Percentiles rank a stretch among this genome's conserved stretches.
These are phyloP conservation scores for Thelonectria blattea DNA, from an alignment of 2,329 filamentous ascomycete genomes.

Conservation along the genomic window DNA sequence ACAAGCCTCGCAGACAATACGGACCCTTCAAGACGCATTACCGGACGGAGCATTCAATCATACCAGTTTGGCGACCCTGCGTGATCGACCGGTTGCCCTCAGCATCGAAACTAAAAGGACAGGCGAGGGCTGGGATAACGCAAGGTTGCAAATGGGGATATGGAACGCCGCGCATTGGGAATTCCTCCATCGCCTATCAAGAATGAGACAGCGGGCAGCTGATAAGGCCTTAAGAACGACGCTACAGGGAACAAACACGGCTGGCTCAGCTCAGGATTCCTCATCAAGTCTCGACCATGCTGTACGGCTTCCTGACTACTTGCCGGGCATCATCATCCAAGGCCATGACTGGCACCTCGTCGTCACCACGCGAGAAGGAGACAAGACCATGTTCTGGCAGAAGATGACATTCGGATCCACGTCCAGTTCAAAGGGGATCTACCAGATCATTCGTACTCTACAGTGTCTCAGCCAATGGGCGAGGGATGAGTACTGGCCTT, in stretches of 20 bases:
- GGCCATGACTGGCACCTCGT: slow-evolving; percentile 23
- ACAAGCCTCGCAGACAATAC: neutral
- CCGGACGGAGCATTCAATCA: slow-evolving; percentile 4
- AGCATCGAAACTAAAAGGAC: slow-evolving; percentile 19
- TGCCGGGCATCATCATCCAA: slow-evolving; percentile 18
- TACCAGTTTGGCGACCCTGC: slow-evolving; percentile 3
- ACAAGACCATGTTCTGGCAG: slow-evolving; percentile 20
- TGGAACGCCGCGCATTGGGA: slow-evolving; percentile 16
- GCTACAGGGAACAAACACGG: neutral
- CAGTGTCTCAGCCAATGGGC: slow-evolving; percentile 23
- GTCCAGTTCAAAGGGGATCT: slow-evolving; percentile 21
- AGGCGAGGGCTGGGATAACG: slow-evolving; percentile 17
- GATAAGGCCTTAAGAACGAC: neutral
- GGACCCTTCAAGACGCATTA: neutral
- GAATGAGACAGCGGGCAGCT: neutral
- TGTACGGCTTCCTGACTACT: neutral
- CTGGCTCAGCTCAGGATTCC: neutral
- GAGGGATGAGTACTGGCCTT: slow-evolving; percentile 11
- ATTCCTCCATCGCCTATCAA: neutral
- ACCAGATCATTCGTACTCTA: slow-evolving; percentile 23
- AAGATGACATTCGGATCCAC: slow-evolving; percentile 17
- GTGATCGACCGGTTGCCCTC: slow-evolving; percentile 15
- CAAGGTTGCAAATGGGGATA: slow-evolving; percentile 10
- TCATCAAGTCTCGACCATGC: neutral
- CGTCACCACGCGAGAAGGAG: slow-evolving; percentile 14